A percentile compares a stretch with the other conserved stretches of the same genome.
phyloP scores from a whole-genome alignment of 495 filamentous ascomycete genomes.

The Annulohypoxylon maeteangense region DNA sequence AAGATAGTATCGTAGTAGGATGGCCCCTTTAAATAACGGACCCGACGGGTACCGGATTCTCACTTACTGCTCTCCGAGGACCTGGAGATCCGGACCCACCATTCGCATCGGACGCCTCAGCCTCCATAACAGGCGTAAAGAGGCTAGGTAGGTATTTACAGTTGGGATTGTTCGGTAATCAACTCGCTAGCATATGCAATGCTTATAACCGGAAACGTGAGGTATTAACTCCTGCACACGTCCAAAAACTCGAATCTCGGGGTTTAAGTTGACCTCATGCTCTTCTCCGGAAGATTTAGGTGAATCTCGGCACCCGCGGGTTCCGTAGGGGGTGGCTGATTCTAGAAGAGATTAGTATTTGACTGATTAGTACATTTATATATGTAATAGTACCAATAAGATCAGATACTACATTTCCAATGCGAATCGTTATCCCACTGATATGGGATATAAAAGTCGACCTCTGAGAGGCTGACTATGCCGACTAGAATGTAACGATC shows the following conservation, averaged over 20 bases:
- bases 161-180: not conserved
- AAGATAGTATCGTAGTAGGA: conserved; percentile 3
- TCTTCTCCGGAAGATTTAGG: not conserved
- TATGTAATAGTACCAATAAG: conserved; percentile 2
- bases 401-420: conserved; percentile 15
- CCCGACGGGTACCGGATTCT: conserved; percentile 23
- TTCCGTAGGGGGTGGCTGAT: conserved; percentile 2
- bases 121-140: conserved; percentile 17
- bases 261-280: conserved; percentile 28
- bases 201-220: not conserved
- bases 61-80: conserved; percentile 44
- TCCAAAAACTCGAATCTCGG: not conserved
- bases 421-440: not conserved
- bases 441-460: not conserved
- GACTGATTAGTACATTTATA: not conserved
- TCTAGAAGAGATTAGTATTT: conserved; percentile 15
- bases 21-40: not conserved
- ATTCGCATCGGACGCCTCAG: conserved; percentile 26
- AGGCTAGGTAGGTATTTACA: not conserved
- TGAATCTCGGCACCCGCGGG: conserved; percentile 34
- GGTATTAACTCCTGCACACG: not conserved
- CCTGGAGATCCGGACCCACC: conserved; percentile 21
- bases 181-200: not conserved
- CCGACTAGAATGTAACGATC: not conserved
- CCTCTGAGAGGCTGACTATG: not conserved